A percentile compares a stretch with the other conserved stretches of the same genome.
Evolutionary conservation across 1,139 yeast genomes (phyloP).

Genomic region (Lipomyces yarrowii): DNA sequence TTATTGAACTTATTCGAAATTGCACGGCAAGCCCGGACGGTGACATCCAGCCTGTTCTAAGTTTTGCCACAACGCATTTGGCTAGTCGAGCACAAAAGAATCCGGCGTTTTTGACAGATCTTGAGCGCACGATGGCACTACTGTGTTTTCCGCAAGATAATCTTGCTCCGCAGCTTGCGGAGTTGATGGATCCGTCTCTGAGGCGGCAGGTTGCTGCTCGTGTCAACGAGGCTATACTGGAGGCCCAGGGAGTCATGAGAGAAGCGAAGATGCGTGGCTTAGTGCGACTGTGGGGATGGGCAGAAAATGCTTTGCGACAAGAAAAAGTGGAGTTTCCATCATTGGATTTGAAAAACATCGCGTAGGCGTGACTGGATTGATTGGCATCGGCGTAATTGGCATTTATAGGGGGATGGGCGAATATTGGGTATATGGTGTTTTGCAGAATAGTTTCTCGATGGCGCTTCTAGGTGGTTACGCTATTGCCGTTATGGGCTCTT

Average conservation of each 20-base stretch:
- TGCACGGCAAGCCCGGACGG: conserved; percentile 34
- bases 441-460: neutral
- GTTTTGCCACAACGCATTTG: conserved; percentile 45
- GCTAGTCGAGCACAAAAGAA: conserved; percentile 43
- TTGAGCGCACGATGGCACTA: conserved; percentile 48
- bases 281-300: conserved; percentile 44
- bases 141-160: conserved; percentile 45
- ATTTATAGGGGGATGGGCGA: neutral
- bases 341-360: conserved; percentile 10
- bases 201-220: conserved; percentile 44
- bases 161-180: conserved; percentile 39
- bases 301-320: conserved; percentile 37
- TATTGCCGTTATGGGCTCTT: neutral
- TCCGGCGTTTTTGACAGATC: conserved; percentile 40
- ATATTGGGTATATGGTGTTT: neutral
- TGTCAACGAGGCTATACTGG: conserved; percentile 45
- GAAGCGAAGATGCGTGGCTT: conserved; percentile 43
- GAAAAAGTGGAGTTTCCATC: conserved; percentile 37
- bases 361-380: neutral
- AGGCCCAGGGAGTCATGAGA: conserved; percentile 41
- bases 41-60: conserved; percentile 42
- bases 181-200: conserved; percentile 42
- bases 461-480: neutral
- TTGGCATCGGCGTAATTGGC: neutral
- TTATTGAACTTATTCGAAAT: conserved; percentile 46